Base-by-base conservation (phyloP, 352 stramenopile species). In the Phytophthora kernoviae region DNA sequence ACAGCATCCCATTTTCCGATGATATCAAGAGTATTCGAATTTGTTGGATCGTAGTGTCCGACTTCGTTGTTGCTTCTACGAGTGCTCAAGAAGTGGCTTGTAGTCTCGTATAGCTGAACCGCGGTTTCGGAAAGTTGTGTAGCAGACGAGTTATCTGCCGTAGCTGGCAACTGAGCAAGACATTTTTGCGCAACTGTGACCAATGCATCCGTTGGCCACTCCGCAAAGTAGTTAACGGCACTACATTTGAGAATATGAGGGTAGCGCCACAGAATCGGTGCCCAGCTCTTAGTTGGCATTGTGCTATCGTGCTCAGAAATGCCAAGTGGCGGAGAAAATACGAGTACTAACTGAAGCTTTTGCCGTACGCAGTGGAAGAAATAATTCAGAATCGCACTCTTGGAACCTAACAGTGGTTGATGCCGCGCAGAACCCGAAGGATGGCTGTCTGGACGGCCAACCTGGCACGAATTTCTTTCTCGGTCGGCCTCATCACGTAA, bases 281-380 rank as follows among this genome's bases (percentile, higher is more conserved):
- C 40, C 51, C 55, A 68, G 32, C 8, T 45, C 41, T 42, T 41
- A 22, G 2, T 48, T 53, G 39, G 22, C 6, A 30, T 7, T 2
- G 20, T 14, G 2, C 34, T 32, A 14, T 52, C 34, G 7, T 46
- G 17, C 5, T 44, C 33, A 1, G 32, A 18, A 7, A 4, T 10
- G 17, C n/a, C 18, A 21, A 18, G 41, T 40, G 51, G 15, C n/a
- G 55, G 57, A 21, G 66, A 64, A 10, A 91, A 26, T 15, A 81
- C 69, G 4, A 91, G 9, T 1, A 90, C 79, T 7, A 92, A 18
- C 26, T 90, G 81, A 5, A 94, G 60, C 8, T 77, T 76, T 14
- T 62, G 65, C 2, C 75, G 62, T 4, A 84, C 69, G 6, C 65
- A 44, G 0, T 49, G 11, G 21, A 76, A 87, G 43, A 91, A 90